Percentiles rank a stretch among this genome's conserved stretches.
phyloP scores from a whole-genome alignment of 2,329 filamentous ascomycete genomes.

The Ascochyta koolunga region DNA sequence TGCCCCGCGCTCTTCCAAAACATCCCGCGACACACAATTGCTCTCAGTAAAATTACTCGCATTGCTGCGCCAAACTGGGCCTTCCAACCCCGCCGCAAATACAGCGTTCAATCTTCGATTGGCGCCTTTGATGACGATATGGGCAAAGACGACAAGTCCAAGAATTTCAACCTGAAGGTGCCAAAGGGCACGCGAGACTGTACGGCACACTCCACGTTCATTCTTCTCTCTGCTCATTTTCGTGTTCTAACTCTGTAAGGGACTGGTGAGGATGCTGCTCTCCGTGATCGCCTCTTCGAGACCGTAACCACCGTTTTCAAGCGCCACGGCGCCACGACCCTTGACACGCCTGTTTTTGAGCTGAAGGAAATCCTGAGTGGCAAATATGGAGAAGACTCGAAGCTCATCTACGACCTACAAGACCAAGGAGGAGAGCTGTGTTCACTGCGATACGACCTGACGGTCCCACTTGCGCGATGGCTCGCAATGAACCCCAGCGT shows the following conservation, averaged over 20 bases:
- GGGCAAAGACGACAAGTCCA: conserved; percentile 53
- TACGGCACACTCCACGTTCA: conserved; percentile 66
- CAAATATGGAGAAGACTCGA: conserved; percentile 91
- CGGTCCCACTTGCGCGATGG: conserved; percentile 89
- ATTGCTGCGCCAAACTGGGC: conserved; percentile 11
- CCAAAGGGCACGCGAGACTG: conserved; percentile 92
- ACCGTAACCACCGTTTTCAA: conserved; percentile 46
- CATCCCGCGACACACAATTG: conserved; percentile 26
- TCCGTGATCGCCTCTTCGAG: conserved; percentile 46
- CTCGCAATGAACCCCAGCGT: conserved; percentile 87
- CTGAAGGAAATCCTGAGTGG: conserved; percentile 84
- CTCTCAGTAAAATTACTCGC: conserved; percentile 21
- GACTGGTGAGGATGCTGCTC: conserved; percentile 43
- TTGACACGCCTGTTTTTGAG: conserved; percentile 76
- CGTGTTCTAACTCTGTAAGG: conserved; percentile 29
- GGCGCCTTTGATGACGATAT: conserved; percentile 45
- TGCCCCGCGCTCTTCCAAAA: conserved; percentile 37
- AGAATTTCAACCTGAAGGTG: conserved; percentile 75
- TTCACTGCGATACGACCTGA: conserved; percentile 85
- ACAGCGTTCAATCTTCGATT: conserved; percentile 23
- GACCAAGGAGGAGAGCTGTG: conserved; percentile 87
- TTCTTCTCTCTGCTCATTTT: conserved; percentile 40
- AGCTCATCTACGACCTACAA: conserved; percentile 87
- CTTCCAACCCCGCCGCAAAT: conserved; percentile 22
- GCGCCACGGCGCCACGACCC: conserved; percentile 47